Conservation (phyloP, 495 filamentous ascomycete genomes). For the Collariella sp. region DNA sequence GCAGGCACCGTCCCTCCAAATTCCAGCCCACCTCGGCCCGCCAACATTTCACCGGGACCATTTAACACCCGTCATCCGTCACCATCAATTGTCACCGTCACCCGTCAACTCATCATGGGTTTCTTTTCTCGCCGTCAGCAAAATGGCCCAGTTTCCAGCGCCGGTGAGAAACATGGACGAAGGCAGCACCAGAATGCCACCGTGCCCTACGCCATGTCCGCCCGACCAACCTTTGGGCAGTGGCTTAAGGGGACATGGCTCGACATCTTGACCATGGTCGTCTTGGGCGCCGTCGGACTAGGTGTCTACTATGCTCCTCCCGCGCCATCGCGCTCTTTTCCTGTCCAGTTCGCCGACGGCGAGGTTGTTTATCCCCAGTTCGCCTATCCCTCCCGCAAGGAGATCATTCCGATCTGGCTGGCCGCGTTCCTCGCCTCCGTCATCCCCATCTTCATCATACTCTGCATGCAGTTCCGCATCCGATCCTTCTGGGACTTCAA, state of each 20-base stretch:
- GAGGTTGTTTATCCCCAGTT: constrained; percentile 52
- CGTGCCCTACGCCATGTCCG: neutral
- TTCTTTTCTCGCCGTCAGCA: too few species aligned
- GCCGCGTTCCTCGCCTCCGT: constrained; percentile 49
- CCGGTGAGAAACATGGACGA: too few species aligned
- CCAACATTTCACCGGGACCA: too few species aligned
- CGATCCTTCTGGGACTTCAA: constrained; percentile 59
- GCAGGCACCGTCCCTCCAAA: too few species aligned
- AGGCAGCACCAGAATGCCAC: too few species aligned
- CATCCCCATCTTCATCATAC: constrained; percentile 50
- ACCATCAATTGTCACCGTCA: too few species aligned
- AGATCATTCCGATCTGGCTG: constrained; percentile 53
- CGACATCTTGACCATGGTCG: constrained; percentile 51
- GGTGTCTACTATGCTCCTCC: constrained; percentile 52
- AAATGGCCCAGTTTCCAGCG: too few species aligned
- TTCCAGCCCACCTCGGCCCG: too few species aligned
- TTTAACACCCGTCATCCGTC: too few species aligned
- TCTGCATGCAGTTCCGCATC: constrained; percentile 49
- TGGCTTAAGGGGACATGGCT: constrained; percentile 51
- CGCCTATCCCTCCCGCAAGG: constrained; percentile 51
- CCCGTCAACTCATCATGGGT: too few species aligned
- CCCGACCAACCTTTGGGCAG: neutral
- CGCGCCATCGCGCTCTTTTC: constrained; percentile 35
- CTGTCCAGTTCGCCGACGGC: constrained; percentile 34
- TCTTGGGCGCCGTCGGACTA: constrained; percentile 50